Conservation (phyloP, 2,329 filamentous ascomycete genomes). For the Cladosporium sp. region DNA sequence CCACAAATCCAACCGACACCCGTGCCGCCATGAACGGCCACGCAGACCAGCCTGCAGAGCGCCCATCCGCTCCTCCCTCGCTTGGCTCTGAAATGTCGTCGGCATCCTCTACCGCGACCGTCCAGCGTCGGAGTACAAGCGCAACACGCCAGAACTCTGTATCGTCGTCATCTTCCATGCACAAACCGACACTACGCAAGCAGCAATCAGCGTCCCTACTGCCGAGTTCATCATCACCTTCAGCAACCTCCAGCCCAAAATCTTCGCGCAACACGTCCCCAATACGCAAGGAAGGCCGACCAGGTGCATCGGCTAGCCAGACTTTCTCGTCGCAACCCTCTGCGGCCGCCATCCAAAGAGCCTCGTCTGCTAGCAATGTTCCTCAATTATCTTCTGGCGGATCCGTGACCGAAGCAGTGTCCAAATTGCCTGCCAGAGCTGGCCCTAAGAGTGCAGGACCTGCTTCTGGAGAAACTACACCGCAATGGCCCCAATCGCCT, state of each 20-base stretch:
- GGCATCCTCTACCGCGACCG: conserved; percentile 12
- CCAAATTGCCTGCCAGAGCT: conserved; percentile 58
- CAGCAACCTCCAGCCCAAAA: conserved; percentile 44
- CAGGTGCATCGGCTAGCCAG: conserved; percentile 31
- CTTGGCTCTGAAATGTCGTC: conserved; percentile 10
- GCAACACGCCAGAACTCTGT: conserved; percentile 16
- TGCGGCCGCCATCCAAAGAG: conserved; percentile 63
- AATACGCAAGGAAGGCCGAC: conserved; percentile 48
- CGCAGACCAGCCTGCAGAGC: conserved; percentile 1
- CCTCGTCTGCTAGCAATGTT: conserved; percentile 67
- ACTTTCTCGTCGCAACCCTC: conserved; percentile 54
- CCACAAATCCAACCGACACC: conserved; percentile 2
- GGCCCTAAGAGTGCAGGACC: conserved; percentile 59
- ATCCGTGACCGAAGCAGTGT: conserved; percentile 58
- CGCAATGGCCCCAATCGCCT: conserved; percentile 76
- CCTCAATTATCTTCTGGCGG: conserved; percentile 62
- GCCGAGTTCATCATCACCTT: conserved; percentile 33
- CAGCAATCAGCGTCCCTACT: conserved; percentile 33
- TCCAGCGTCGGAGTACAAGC: conserved; percentile 15
- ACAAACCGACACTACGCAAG: conserved; percentile 23
- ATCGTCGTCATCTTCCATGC: conserved; percentile 22
- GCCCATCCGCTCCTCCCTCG: conserved; percentile 2
- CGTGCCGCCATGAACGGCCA: conserved; percentile 6
- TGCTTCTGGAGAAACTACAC: conserved; percentile 49
- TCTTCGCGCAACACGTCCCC: conserved; percentile 52